Conservation (phyloP, 257 asterid genomes). For the Eucommia ulmoides region DNA sequence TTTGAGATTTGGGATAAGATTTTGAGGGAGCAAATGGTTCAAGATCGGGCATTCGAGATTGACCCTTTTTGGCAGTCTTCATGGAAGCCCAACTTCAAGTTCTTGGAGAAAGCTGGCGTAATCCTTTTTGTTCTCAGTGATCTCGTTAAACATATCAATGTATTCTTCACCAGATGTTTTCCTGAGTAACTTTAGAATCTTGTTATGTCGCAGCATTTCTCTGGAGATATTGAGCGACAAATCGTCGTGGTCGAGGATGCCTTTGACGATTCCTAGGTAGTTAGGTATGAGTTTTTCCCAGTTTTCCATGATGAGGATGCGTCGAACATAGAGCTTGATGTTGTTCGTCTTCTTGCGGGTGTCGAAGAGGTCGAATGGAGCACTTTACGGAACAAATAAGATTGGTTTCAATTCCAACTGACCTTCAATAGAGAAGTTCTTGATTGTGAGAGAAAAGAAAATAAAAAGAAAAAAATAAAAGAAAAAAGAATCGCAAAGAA, state of each 20-base stretch:
- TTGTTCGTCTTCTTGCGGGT: constrained; percentile 62
- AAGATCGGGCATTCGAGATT: too few species aligned
- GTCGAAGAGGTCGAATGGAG: constrained; percentile 75
- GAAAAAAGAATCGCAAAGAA: too few species aligned
- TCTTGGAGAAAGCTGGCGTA: constrained; percentile 35
- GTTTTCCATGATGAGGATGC: constrained; percentile 74
- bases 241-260: constrained; percentile 33
- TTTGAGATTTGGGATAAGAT: too few species aligned
- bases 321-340: constrained; percentile 62
- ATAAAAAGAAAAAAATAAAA: too few species aligned
- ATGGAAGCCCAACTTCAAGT: constrained; percentile 32
- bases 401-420: constrained; percentile 77
- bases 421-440: constrained; percentile 78
- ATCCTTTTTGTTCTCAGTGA: constrained; percentile 33
- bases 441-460: constrained; percentile 78
- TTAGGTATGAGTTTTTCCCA: constrained; percentile 40
- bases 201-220: constrained; percentile 33
- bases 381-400: constrained; percentile 68
- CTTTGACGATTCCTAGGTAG: constrained; percentile 30
- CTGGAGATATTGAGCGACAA: constrained; percentile 31
- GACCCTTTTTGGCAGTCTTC: constrained; percentile 33
- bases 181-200: constrained; percentile 26
- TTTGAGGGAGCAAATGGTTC: too few species aligned
- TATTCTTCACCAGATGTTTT: constrained; percentile 31
- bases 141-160: constrained; percentile 36